These are phyloP conservation scores for Pyrenophora graminea DNA, from an alignment of 2,329 filamentous ascomycete genomes.

Conservation along the genomic window DNA sequence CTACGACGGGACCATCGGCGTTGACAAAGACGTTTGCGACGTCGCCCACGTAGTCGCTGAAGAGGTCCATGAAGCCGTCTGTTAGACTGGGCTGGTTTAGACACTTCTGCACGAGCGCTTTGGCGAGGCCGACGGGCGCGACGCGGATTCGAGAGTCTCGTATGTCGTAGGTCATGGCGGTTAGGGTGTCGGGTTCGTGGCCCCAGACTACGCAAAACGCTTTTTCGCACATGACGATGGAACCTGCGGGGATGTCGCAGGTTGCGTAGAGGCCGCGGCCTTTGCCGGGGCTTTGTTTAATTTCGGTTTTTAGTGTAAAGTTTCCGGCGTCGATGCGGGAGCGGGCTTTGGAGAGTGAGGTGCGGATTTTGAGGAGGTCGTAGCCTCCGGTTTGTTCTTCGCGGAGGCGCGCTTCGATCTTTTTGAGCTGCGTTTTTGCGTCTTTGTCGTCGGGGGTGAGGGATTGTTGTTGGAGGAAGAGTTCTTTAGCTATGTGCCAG, in stretches of 20 bases:
- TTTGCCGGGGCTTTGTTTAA: conserved; percentile 48
- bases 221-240: conserved; percentile 62
- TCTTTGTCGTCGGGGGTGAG: conserved; percentile 43
- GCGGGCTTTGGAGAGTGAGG: conserved; percentile 46
- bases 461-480: conserved; percentile 39
- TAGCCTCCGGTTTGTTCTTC: conserved; percentile 52
- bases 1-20: conserved; percentile 51
- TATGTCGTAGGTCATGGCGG: conserved; percentile 53
- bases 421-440: conserved; percentile 31
- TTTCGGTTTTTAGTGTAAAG: conserved; percentile 49
- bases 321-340: conserved; percentile 56
- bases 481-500: conserved; percentile 46
- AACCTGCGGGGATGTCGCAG: conserved; percentile 52
- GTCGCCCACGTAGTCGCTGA: conserved; percentile 43
- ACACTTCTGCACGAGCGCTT: conserved; percentile 53
- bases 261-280: conserved; percentile 60
- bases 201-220: conserved; percentile 54
- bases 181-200: conserved; percentile 48
- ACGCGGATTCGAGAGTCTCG: conserved; percentile 39
- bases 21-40: conserved; percentile 42
- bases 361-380: conserved; percentile 38
- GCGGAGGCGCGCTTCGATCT: conserved; percentile 23
- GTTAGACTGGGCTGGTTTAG: conserved; percentile 49
- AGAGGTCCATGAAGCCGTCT: conserved; percentile 40
- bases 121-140: conserved; percentile 26